phyloP scores from a whole-genome alignment of 2,329 filamentous ascomycete species.

The Teratosphaeriaceae sp. region DNA sequence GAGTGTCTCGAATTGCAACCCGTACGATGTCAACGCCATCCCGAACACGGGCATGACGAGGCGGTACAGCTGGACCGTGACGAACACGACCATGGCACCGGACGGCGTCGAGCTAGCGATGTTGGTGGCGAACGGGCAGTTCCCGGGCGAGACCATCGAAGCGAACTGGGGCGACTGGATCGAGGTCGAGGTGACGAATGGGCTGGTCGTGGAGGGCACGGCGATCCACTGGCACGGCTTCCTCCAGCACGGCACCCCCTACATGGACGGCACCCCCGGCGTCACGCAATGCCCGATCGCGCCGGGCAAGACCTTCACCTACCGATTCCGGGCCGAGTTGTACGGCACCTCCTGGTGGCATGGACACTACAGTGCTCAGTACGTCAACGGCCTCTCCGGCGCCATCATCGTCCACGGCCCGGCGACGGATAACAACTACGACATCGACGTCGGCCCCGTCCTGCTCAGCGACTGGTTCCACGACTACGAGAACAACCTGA shows the following conservation, averaged over 20 bases:
- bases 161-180: conserved; percentile 35
- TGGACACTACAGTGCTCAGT: conserved; percentile 36
- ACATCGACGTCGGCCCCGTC: conserved; percentile 23
- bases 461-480: conserved; percentile 18
- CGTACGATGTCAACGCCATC: conserved; percentile 20
- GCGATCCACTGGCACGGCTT: conserved; percentile 47
- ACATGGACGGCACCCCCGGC: conserved; percentile 44
- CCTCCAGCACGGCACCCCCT: conserved; percentile 46
- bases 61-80: conserved; percentile 23
- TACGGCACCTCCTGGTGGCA: conserved; percentile 36
- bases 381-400: conserved; percentile 34
- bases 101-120: conserved; percentile 24
- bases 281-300: conserved; percentile 47
- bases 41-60: conserved; percentile 27
- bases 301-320: conserved; percentile 32
- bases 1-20: conserved; percentile 23
- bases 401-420: conserved; percentile 36
- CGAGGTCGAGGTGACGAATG: conserved; percentile 30
- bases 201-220: conserved; percentile 40
- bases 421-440: conserved; percentile 31
- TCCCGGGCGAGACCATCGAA: conserved; percentile 52
- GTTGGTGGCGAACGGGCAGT: conserved; percentile 27
- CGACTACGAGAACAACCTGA: conserved; percentile 25
- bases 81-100: conserved; percentile 21
- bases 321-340: conserved; percentile 35